These are phyloP conservation scores for Phascolomyces articulosus DNA, from an alignment of 371 early-diverging fungal species.

Conservation along the genomic window DNA sequence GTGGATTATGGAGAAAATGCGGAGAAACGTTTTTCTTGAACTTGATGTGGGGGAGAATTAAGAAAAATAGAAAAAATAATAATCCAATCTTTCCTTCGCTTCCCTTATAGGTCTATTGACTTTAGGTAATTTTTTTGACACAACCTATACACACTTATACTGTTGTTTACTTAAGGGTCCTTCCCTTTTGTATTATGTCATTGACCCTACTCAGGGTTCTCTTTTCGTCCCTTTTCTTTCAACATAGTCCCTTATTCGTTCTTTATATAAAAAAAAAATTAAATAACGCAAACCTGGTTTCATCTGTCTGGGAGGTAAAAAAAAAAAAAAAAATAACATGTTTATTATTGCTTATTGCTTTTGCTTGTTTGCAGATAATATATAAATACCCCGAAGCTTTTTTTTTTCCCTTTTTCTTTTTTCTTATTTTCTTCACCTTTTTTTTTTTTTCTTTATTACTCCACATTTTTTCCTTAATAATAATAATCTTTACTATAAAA, in stretches of 20 bases:
- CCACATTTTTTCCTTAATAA: too few species aligned
- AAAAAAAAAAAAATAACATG: background rate
- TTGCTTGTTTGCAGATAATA: background rate
- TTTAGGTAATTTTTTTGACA: background rate
- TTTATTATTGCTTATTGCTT: too few species aligned
- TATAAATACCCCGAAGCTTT: conserved; percentile 13
- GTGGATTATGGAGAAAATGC: background rate
- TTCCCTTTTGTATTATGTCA: background rate
- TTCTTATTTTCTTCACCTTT: background rate
- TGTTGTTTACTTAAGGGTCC: too few species aligned
- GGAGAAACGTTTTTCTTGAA: conserved; percentile 4
- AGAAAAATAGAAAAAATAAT: too few species aligned
- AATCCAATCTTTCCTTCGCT: background rate
- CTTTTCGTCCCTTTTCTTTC: background rate
- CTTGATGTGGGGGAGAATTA: conserved; percentile 7
- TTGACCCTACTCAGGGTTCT: conserved; percentile 1
- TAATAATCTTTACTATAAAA: too few species aligned
- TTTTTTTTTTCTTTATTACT: background rate
- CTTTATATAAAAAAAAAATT: background rate
- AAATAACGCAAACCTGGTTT: background rate
- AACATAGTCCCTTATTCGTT: background rate
- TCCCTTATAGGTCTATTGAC: too few species aligned
- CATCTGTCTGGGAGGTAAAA: too few species aligned
- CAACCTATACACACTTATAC: too few species aligned
- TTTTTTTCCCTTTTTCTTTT: background rate